Conservation (phyloP, 768 basidiomycete genomes). For the Lentinula sp. region DNA sequence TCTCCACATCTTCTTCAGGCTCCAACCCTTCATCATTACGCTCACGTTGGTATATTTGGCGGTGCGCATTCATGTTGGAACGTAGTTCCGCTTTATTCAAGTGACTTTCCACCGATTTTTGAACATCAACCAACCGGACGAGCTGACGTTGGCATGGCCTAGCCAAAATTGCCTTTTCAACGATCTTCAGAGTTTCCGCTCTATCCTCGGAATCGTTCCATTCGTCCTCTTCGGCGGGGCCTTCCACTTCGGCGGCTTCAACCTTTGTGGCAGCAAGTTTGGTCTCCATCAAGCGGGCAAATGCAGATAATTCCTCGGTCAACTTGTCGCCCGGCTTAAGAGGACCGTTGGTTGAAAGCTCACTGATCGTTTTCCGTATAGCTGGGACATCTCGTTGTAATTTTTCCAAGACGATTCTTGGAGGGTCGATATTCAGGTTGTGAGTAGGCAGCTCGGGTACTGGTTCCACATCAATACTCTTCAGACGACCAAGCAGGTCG, state of each 20-base stretch:
- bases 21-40: neutral
- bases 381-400: slow-evolving; percentile 18
- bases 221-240: slow-evolving; percentile 4
- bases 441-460: neutral
- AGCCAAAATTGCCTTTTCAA: slow-evolving; percentile 12
- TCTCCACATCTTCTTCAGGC: neutral
- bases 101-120: slow-evolving; percentile 25
- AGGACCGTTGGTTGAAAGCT: slow-evolving; percentile 17
- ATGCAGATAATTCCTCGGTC: slow-evolving; percentile 18
- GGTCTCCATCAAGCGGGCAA: slow-evolving; percentile 21
- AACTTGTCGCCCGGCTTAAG: slow-evolving; percentile 16
- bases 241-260: neutral
- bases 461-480: neutral
- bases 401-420: slow-evolving; percentile 11
- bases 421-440: neutral
- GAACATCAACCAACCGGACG: slow-evolving; percentile 31
- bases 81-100: slow-evolving; percentile 8
- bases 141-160: slow-evolving; percentile 16
- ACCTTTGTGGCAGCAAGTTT: slow-evolving; percentile 17
- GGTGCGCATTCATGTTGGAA: slow-evolving; percentile 1
- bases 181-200: slow-evolving; percentile 13
- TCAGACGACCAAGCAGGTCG: slow-evolving; percentile 19
- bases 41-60: neutral
- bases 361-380: slow-evolving; percentile 18
- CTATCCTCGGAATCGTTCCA: slow-evolving; percentile 6